Conservation (phyloP, 805 yeast genomes). For the Candida tammaniensis region DNA sequence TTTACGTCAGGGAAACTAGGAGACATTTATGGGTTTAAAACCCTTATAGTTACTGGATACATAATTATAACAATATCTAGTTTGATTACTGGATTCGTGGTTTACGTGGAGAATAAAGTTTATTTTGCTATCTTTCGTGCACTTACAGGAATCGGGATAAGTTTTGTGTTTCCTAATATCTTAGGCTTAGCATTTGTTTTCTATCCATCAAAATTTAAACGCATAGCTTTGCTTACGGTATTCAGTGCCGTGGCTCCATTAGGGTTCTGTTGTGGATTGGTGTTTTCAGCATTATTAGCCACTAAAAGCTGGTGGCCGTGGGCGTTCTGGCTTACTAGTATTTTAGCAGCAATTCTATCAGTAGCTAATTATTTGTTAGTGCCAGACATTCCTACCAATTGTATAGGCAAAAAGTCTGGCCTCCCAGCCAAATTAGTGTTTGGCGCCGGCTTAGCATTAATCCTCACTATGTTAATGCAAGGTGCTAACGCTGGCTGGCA, state of each 20-base stretch:
- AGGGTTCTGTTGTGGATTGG: constrained; percentile 28
- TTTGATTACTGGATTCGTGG: constrained; percentile 26
- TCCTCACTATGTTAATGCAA: constrained; percentile 73
- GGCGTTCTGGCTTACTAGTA: constrained; percentile 28
- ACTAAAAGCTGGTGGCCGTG: constrained; percentile 34
- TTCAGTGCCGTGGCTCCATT: constrained; percentile 34
- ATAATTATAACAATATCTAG: constrained; percentile 21
- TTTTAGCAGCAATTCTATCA: constrained; percentile 15
- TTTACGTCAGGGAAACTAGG: constrained; percentile 32
- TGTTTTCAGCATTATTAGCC: constrained; percentile 24
- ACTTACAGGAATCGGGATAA: constrained; percentile 33
- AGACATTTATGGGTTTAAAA: constrained; percentile 33
- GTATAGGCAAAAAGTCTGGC: constrained; percentile 19
- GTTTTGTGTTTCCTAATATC: constrained; percentile 32
- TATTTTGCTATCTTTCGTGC: constrained; percentile 29
- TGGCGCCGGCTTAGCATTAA: constrained; percentile 49
- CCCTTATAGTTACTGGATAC: constrained; percentile 23
- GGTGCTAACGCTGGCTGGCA: constrained; percentile 76
- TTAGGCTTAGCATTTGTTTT: constrained; percentile 28
- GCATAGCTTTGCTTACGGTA: constrained; percentile 20
- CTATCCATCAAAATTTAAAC: constrained; percentile 22
- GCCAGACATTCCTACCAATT: too few species aligned
- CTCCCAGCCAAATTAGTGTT: constrained; percentile 21
- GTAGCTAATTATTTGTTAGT: constrained; percentile 20
- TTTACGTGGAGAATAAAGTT: constrained; percentile 18